These are phyloP conservation scores for Lodderomyces jiufengensis DNA, from an alignment of 1,139 yeast species.

Conservation along the genomic window DNA sequence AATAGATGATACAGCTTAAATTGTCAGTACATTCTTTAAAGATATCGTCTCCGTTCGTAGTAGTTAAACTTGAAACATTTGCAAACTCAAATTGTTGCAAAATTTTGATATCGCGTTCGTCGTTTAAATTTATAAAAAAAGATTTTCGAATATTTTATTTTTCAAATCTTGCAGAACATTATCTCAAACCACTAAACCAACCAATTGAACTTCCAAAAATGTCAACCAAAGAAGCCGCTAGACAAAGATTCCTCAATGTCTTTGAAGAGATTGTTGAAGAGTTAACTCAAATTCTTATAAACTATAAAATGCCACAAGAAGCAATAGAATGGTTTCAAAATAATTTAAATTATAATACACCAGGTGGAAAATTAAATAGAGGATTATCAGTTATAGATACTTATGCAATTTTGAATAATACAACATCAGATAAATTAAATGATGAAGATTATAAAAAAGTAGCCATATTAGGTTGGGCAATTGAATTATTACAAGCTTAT, in stretches of 20 bases:
- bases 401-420: slow-evolving; percentile 71
- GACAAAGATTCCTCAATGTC: slow-evolving; percentile 63
- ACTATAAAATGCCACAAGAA: slow-evolving; percentile 80
- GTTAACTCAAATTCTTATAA: slow-evolving; percentile 55
- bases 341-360: slow-evolving; percentile 79
- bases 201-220: no score
- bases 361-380: slow-evolving; percentile 96
- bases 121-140: no score
- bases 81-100: no score
- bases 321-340: slow-evolving; percentile 84
- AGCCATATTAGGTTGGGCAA: slow-evolving; percentile 92
- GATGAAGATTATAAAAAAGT: slow-evolving; percentile 75
- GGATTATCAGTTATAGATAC: slow-evolving; percentile 96
- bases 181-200: no score
- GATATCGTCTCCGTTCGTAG: no score
- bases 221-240: slow-evolving; percentile 39
- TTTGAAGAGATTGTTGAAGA: slow-evolving; percentile 82
- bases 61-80: no score
- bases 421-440: slow-evolving; percentile 54
- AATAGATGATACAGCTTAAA: no score
- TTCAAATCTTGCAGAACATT: no score
- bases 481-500: slow-evolving; percentile 93
- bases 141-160: no score
- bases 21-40: no score
- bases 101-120: no score